Evolutionary conservation across 73 alveolate species (phyloP).

Genomic region (Paramecium sonneborni): DNA sequence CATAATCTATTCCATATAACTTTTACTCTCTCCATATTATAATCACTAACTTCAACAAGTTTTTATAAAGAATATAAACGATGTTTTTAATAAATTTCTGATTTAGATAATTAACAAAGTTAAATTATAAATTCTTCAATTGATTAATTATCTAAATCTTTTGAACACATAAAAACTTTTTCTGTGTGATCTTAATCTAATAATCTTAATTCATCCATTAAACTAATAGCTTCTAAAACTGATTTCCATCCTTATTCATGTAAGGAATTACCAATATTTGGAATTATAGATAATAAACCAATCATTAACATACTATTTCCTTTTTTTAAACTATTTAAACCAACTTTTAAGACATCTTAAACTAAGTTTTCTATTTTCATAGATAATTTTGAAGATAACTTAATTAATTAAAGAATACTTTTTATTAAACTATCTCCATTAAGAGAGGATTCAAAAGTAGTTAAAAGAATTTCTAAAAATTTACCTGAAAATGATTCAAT

Average conservation of each 20-base stretch:
- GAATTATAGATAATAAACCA: conserved; percentile 14
- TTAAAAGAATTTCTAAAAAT: conserved; percentile 21
- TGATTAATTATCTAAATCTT: conserved; percentile 71
- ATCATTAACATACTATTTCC: conserved; percentile 21
- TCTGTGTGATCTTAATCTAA: conserved; percentile 71
- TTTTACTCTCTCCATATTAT: conserved; percentile 85
- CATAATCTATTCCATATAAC: conserved; percentile 82
- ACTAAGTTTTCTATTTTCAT: background rate
- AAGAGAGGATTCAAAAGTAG: background rate
- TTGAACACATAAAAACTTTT: conserved; percentile 68
- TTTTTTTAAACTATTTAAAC: background rate
- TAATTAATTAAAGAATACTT: background rate
- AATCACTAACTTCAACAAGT: conserved; percentile 85
- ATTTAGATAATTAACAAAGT: conserved; percentile 76
- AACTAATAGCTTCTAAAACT: background rate
- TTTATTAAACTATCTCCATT: background rate
- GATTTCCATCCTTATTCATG: conserved; percentile 21
- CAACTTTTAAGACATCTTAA: background rate
- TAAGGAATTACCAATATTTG: background rate
- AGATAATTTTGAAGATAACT: background rate
- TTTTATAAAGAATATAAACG: conserved; percentile 76
- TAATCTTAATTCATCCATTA: conserved; percentile 2
- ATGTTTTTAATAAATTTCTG: conserved; percentile 74
- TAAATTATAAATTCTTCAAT: conserved; percentile 74
- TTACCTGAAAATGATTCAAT: conserved; percentile 49